Base-by-base conservation (phyloP, 164 flowering plant genomes). In the Brasenia schreberi region DNA sequence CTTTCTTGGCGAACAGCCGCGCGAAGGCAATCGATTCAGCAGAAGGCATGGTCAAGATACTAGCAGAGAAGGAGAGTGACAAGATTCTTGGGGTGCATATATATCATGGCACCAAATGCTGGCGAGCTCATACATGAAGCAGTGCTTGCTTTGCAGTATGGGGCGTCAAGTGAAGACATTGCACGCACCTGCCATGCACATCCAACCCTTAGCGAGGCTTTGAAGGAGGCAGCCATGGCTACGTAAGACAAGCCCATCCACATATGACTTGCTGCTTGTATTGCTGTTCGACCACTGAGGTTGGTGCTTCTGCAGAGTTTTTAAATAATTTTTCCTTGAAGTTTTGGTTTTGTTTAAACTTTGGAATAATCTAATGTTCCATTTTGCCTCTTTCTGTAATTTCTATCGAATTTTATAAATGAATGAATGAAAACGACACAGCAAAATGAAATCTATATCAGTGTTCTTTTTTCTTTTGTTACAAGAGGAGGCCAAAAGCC, bases 201-300 rank as follows among this genome's bases (percentile, higher is more conserved):
- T 74, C 98, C 98, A 18, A 90, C 98, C 16, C 83, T 92, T 92
- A 87, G 95, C 61, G 98, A 92, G 79, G 98, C 98, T 7, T 61
- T 92, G 76, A 90, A 90, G 78, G 98, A 92, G 74, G 98, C 98
- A 59, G 98, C 98, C n/a, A 90, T 92, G 96, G 98, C 98, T 44
- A 90, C 98, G 43, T 86, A 88, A 52, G 98, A 90, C 82, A 92
- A 92, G 80, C 85, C 96, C 76, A 92, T 92, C 72, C 96, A 92
- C 82, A 87, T 92, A 63, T 77, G 39, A 33, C 39, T 33, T 33
- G 39, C 39, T 33, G 39, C 39, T 33, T 33, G 39, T 33, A 3
- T 33, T 33, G 39, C 39, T 33, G 39, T 3, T 33, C 39, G 39
- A 33, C 39, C 4, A 33, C 39, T 33, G 39, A 33, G 39, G 39